A percentile compares a stretch with the other conserved stretches of the same genome.
These are phyloP conservation scores for Saccharomyces mikatae DNA, from an alignment of 805 yeast genomes.

Conservation along the genomic window DNA sequence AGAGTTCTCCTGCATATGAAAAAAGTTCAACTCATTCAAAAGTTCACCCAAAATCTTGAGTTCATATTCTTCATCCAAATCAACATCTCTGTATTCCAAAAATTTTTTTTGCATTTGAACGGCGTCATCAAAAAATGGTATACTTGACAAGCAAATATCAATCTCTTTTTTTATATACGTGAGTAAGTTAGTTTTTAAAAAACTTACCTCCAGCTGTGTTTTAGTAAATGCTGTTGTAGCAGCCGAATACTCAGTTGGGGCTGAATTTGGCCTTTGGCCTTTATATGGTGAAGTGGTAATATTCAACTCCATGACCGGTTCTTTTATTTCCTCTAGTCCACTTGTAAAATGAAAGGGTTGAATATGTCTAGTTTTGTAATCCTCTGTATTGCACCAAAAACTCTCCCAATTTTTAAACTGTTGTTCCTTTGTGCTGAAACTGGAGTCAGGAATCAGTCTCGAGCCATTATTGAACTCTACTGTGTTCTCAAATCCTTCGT, in stretches of 20 bases:
- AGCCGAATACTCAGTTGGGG: background rate
- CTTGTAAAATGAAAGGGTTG: background rate
- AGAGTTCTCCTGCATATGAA: constrained; percentile 17
- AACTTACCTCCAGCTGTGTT: background rate
- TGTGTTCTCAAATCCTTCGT: background rate
- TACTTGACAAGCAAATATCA: constrained; percentile 13
- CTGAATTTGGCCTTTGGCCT: background rate
- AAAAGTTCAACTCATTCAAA: constrained; percentile 13
- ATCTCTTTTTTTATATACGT: constrained; percentile 17
- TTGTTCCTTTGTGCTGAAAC: background rate
- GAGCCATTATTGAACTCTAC: background rate
- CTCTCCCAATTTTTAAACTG: background rate
- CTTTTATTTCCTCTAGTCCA: background rate
- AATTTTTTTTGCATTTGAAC: constrained; percentile 8
- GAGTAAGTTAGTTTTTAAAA: background rate
- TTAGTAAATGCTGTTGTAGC: background rate
- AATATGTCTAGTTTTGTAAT: background rate
- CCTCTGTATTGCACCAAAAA: background rate
- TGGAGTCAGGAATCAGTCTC: background rate
- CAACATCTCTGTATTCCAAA: constrained; percentile 7
- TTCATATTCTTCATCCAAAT: constrained; percentile 7
- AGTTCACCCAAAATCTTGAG: constrained; percentile 9
- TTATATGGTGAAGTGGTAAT: background rate
- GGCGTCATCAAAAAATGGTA: constrained; percentile 17
- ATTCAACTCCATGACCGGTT: background rate